Conservation (phyloP, 2,329 filamentous ascomycete species). For the Alternaria sp. region DNA sequence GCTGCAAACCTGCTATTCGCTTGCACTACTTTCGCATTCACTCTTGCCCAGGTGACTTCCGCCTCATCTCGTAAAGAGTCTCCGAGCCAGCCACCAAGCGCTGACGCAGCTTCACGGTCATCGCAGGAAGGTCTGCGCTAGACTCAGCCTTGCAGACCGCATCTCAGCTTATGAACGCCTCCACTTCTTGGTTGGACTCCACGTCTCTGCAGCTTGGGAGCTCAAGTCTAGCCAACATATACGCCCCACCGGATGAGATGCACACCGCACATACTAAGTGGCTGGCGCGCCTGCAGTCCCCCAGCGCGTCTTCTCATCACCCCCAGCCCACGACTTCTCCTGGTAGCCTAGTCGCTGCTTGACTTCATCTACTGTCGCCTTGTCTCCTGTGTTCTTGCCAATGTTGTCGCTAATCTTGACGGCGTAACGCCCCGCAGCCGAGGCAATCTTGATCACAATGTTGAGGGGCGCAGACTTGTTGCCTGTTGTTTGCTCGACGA, state of each 20-base stretch:
- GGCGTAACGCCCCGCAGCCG: conserved; percentile 78
- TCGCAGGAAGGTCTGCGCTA: conserved; percentile 17
- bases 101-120: conserved; percentile 13
- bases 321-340: conserved; percentile 81
- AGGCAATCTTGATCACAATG: conserved; percentile 96
- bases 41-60: neutral
- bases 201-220: neutral
- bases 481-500: conserved; percentile 71
- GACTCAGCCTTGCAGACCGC: conserved; percentile 23
- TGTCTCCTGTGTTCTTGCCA: conserved; percentile 93
- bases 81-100: neutral
- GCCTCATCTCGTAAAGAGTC: neutral
- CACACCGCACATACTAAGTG: conserved; percentile 8
- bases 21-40: conserved; percentile 1
- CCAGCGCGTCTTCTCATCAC: conserved; percentile 86
- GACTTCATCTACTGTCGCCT: conserved; percentile 76
- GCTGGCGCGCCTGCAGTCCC: conserved; percentile 54
- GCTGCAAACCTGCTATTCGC: neutral
- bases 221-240: neutral
- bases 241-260: neutral
- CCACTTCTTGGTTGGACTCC: conserved; percentile 17
- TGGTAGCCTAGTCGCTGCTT: conserved; percentile 86
- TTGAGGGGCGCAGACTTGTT: conserved; percentile 91
- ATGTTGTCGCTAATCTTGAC: conserved; percentile 91
- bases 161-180: conserved; percentile 26